phyloP scores from a whole-genome alignment of 768 basidiomycete species.

The Psilocybe tampanensis region DNA sequence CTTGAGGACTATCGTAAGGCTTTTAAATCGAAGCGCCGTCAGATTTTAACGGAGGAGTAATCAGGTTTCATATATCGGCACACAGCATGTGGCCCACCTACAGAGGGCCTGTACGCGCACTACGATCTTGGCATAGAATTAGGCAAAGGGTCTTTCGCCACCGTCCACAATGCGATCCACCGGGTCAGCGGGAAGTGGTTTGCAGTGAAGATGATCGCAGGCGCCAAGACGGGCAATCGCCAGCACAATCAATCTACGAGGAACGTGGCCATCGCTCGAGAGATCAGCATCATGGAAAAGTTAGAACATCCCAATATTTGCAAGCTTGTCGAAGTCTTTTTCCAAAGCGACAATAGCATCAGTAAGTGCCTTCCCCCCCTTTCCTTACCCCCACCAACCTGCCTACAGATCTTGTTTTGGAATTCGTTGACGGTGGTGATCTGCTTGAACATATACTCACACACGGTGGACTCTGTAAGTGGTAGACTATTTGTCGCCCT shows the following conservation, averaged over 20 bases:
- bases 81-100: constrained; percentile 49
- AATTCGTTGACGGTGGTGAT: constrained; percentile 88
- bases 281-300: constrained; percentile 77
- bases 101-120: constrained; percentile 57
- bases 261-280: constrained; percentile 54
- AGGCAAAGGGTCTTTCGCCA: constrained; percentile 91
- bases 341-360: constrained; percentile 60
- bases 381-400: constrained; percentile 19
- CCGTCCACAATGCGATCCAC: constrained; percentile 82
- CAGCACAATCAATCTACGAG: constrained; percentile 25
- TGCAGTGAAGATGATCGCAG: constrained; percentile 88
- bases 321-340: constrained; percentile 74
- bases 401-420: constrained; percentile 72
- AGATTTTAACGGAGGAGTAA: not conserved
- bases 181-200: constrained; percentile 71
- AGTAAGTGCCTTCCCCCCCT: constrained; percentile 40
- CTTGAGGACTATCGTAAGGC: constrained; percentile 77
- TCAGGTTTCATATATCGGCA: constrained; percentile 77
- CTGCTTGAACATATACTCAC: constrained; percentile 78
- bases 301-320: constrained; percentile 86
- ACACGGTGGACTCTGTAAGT: constrained; percentile 61
- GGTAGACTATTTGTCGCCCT: not conserved
- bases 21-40: not conserved
- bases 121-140: constrained; percentile 75
- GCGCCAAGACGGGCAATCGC: constrained; percentile 38